Base-by-base conservation (phyloP, 352 stramenopile species). In the Globisporangium abappressorium region DNA sequence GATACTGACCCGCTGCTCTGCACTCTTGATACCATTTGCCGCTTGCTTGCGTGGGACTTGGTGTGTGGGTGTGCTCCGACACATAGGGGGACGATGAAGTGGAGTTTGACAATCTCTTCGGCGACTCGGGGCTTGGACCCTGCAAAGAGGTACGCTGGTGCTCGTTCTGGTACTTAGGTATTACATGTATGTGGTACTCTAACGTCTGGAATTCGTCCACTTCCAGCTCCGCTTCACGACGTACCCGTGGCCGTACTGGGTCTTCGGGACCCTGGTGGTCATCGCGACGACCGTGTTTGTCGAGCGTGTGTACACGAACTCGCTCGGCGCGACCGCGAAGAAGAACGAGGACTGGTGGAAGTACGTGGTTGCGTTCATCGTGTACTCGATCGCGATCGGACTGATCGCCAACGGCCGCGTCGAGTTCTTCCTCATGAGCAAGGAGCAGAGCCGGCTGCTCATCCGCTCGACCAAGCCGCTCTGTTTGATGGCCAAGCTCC, bases 171-270 rank as follows among this genome's bases (percentile, higher is more conserved):
- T 22, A 22, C 43, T 51, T 22, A 12, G 7, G 11, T 18, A 20
- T 15, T 12, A 46, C 18, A 4, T n/a, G 8, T 38, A 3, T n/a
- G 41, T n/a, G 14, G 4, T n/a, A 9, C 41, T 47, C 41, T 47
- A n/a, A n/a, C 4, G 41, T 15, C 6, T 6, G 20, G 5, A 47
- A n/a, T 8, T 18, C 18, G 4, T 26, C 22, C 18, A 43, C 30
- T n/a, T 57, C 11, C 28, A 90, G 79, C 66, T 92, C 15, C 76
- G 79, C 47, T 80, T 92, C 41, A 65, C 80, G 57, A 83, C 62
- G 33, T 92, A 92, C 53, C 83, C 83, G 57, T 89, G 75, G 75
- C 57, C 75, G 15, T 80, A 87, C 56, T 92, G 83, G 83, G 24
- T 84, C 7, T 75, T 92, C 5, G 83, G 81, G 0, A 28, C 67